These are phyloP conservation scores for Podosphaera fusca DNA, from an alignment of 2,329 filamentous ascomycete genomes.

Conservation along the genomic window DNA sequence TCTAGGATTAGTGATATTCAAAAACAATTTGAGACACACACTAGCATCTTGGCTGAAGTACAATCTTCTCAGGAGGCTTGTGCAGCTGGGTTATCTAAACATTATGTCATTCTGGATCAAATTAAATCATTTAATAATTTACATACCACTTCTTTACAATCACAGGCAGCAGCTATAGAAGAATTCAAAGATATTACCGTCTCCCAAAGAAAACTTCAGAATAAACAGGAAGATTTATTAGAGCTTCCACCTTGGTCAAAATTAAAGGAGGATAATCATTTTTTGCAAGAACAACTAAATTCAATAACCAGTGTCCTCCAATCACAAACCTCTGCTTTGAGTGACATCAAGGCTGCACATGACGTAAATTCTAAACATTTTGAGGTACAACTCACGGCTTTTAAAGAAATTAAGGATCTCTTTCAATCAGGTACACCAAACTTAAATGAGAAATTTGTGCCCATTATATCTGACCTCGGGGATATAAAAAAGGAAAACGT, in stretches of 20 bases:
- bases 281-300: not conserved
- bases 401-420: constrained; percentile 2
- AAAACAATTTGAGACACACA: no score
- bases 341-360: constrained; percentile 4
- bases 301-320: not conserved
- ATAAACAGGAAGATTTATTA: not conserved
- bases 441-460: not conserved
- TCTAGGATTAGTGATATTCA: no score
- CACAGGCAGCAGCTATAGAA: constrained; percentile 4
- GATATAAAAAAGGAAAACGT: constrained; percentile 3
- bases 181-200: constrained; percentile 4
- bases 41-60: no score
- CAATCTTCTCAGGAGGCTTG: no score
- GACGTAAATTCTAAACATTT: constrained; percentile 3
- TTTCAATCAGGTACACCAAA: not conserved
- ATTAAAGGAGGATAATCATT: not conserved
- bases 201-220: not conserved
- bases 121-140: constrained; percentile 11
- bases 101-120: constrained; percentile 7
- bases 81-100: no score
- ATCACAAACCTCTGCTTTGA: constrained; percentile 4
- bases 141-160: constrained; percentile 5
- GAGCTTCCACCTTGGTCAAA: not conserved
- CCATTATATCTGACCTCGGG: constrained; percentile 2
- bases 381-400: not conserved